Base-by-base conservation (phyloP, 2,329 filamentous ascomycete species). In the Stagonosporopsis rhizophila region DNA sequence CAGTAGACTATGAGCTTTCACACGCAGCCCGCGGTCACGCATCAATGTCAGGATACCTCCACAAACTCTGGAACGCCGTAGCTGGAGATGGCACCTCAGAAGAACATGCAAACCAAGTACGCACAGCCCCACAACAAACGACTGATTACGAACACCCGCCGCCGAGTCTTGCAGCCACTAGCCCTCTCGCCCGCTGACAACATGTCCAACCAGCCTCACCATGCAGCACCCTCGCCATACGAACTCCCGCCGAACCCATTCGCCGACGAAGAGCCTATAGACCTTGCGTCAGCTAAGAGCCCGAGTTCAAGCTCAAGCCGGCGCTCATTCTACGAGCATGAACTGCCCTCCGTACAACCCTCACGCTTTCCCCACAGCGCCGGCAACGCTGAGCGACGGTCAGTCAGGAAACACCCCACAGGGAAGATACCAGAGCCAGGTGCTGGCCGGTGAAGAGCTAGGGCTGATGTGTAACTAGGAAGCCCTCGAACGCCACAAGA, bases 201-300 rank as follows among this genome's bases (percentile, higher is more conserved):
- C 51, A 64, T 66, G 63, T 41, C 44, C 39, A 23, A 27, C n/a
- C 58, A 71, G 68, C 39, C 58, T 51, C 60, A 63, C 59, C 44
- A 71, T 67, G 66, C 57, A n/a, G 4, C 25, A 25, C 35, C 35
- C 4, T 38, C 35, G 35, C n/a, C 35, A 17, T 2, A 17, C 34
- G 2, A 11, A 15, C 35, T 38, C 9, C 35, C 35, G 35, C 35
- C 35, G 1, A 19, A 38, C 12, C 35, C 35, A 11, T 38, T 38
- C 35, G 17, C n/a, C 35, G 19, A 14, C 17, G 35, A 38, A 11
- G 7, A 19, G 17, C 17, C 30, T 1, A 35, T 51, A 56, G 42
- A 51, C 37, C 20, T 20, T 30, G n/a, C 23, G 1, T 11, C n/a
- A 2, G 3, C 42, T 25, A 6, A 23, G 4, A 28, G 34, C 2